Conservation (phyloP, 352 stramenopile genomes). For the Thalassiosira exigua region DNA sequence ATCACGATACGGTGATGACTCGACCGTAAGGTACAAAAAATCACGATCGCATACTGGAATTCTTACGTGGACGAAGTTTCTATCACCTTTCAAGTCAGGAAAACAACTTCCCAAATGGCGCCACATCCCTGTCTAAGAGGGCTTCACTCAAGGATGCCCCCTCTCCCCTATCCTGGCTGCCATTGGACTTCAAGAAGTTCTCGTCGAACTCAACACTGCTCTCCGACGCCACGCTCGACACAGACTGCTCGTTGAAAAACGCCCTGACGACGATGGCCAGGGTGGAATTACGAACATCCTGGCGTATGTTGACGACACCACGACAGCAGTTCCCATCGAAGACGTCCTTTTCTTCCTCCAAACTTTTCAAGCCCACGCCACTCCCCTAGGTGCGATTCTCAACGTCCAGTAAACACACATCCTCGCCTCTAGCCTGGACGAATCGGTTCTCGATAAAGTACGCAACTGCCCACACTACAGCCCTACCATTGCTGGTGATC, state of each 20-base stretch:
- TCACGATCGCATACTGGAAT: too few relatives aligned
- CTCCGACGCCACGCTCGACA: background rate
- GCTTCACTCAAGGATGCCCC: conserved; percentile 40
- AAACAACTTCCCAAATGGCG: too few relatives aligned
- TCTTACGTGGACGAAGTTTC: too few relatives aligned
- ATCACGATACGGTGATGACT: too few relatives aligned
- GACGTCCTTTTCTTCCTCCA: conserved; percentile 23
- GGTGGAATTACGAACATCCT: conserved; percentile 18
- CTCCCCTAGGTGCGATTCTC: conserved; percentile 5
- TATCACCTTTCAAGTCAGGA: too few relatives aligned
- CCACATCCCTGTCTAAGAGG: conserved; percentile 26
- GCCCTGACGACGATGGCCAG: background rate
- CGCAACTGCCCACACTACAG: too few relatives aligned
- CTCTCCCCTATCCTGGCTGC: conserved; percentile 22
- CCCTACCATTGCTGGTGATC: too few relatives aligned
- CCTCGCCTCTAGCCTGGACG: conserved; percentile 10
- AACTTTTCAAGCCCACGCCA: background rate
- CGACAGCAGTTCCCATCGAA: conserved; percentile 17
- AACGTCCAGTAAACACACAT: conserved; percentile 41
- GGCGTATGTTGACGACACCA: conserved; percentile 27
- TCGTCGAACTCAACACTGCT: conserved; percentile 4
- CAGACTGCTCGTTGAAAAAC: background rate
- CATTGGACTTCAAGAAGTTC: conserved; percentile 14
- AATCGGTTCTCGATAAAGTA: background rate
- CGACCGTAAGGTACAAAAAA: too few relatives aligned